Base-by-base conservation (phyloP, 169 alveolate genomes). In the Plasmodium yoelii region DNA sequence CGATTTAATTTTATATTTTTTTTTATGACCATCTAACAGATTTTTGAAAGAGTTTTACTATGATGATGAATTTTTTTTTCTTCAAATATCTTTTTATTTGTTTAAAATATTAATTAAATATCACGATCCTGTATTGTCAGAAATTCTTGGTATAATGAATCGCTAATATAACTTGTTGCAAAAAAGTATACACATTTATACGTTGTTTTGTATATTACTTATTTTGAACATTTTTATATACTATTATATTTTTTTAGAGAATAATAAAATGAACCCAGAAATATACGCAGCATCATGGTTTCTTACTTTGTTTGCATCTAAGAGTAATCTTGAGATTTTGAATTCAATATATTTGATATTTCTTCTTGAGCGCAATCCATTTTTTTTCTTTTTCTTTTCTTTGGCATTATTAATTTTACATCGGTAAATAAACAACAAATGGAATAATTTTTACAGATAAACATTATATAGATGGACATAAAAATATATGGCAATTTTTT, bases 261-360 rank as follows among this genome's bases (percentile, higher is more conserved):
- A 53, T 53, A 88, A 90, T 59, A 73, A 64, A 44, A 91, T 92
- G 75, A 71, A 93, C 13, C 95, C 95, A 6, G 95, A 93, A 74
- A 88, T 93, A 63, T 93, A 93, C 71, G 95, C 93, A 44, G 87
- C 95, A 15, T 93, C 95, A 5, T 93, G 95, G 95, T 93, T 93
- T 47, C 60, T 93, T 28, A 93, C 95, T 15, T 70, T 93, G 51
- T 93, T 93, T 57, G 93, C 95, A 1, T 93, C 95, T 10, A 93
- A 93, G 73, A 86, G 90, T 67, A 71, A 84, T 44, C 59, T 93
- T 59, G 70, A 71, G 68, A 87, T 87, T 56, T 77, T 88, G 22
- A 74, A 88, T 47, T 73, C 84, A n/a, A 60, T 93, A 22, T 93
- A 93, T 89, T 87, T 90, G 65, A 55, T 82, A n/a, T 91, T 87